phyloP scores from a whole-genome alignment of 2,329 filamentous ascomycete genomes.

The Penicillium hesseltinei region DNA sequence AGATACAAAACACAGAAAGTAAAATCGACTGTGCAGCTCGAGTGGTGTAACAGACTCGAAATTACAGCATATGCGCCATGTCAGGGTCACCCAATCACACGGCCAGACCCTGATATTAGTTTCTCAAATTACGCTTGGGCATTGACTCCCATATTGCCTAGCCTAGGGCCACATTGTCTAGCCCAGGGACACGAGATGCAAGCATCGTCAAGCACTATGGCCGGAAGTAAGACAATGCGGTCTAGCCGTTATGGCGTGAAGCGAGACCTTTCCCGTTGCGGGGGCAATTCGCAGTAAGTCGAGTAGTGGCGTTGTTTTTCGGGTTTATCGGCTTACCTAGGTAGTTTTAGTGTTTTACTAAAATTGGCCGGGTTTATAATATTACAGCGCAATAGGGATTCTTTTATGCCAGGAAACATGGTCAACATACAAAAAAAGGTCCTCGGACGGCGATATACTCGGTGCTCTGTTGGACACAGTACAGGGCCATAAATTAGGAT shows the following conservation, averaged over 20 bases:
- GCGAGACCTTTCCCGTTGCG: slow-evolving; percentile 16
- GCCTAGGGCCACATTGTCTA: slow-evolving; percentile 7
- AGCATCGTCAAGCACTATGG: slow-evolving; percentile 20
- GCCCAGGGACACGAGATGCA: slow-evolving; percentile 8
- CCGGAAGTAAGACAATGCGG: slow-evolving; percentile 6
- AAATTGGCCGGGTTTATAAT: neutral
- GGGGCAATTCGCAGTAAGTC: slow-evolving; percentile 1
- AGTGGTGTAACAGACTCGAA: neutral
- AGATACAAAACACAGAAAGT: neutral
- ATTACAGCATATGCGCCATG: slow-evolving; percentile 1
- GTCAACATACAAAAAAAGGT: neutral
- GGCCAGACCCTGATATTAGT: neutral
- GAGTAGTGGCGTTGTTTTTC: neutral
- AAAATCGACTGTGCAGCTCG: neutral
- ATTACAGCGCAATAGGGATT: neutral
- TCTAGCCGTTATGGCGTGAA: slow-evolving; percentile 11
- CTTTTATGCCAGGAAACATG: neutral
- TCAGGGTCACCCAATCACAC: slow-evolving; percentile 4
- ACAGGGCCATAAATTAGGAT: slow-evolving; percentile 5
- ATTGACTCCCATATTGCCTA: slow-evolving; percentile 6
- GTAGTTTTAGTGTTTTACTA: neutral
- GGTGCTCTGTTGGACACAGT: slow-evolving; percentile 3
- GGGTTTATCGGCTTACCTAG: neutral
- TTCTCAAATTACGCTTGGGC: slow-evolving; percentile 1
- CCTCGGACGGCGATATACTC: slow-evolving; percentile 7